Base-by-base conservation (phyloP, 2,329 filamentous ascomycete species). In the Penicillium vulpinum region DNA sequence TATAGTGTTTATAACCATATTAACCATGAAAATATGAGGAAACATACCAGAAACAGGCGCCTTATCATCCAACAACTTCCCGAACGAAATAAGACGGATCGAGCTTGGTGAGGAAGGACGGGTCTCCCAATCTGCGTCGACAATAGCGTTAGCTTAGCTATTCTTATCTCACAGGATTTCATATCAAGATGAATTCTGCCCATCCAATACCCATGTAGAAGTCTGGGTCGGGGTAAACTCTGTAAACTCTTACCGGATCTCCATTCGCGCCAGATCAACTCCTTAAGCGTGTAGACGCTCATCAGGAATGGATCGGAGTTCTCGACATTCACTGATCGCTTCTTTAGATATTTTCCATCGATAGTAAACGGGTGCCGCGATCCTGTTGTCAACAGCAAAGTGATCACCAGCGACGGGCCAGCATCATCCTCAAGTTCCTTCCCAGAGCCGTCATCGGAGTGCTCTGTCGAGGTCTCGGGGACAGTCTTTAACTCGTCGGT, bases 191-290 rank as follows among this genome's bases (percentile, higher is more conserved):
- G 40, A 5, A 3, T 36, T 24, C 22, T 35, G 38, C 9, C 21
- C 38, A 54, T 39, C 28, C 28, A 5, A 40, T 21, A 3, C 10
- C 41, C 16, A 44, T 35, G 15, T 24, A 31, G 8, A 26, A 18
- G 26, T 26, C 35, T 16, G 13, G 21, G 18, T 18, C 36, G 43
- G 48, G 45, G 28, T n/a, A n/a, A n/a, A n/a, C n/a, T n/a, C n/a
- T n/a, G 2, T 7, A 4, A 35, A 46, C 4, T 35, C 68, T 62
- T 77, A 84, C 83, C 91, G 67, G 87, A 88, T 65, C 91, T 83
- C 93, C 93, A 97, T 73, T 97, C 92, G 67, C 91, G 84, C 79
- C 94, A 84, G 71, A 97, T 96, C 70, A 97, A 79, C 77, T 97
- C 92, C 76, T 97, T 97, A 63, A 97, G 79, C 3, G 91, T 96